Percentiles rank a stretch among this genome's conserved stretches.
These are phyloP conservation scores for Balakata baccata DNA, from an alignment of 345 rosid genomes.

Conservation along the genomic window DNA sequence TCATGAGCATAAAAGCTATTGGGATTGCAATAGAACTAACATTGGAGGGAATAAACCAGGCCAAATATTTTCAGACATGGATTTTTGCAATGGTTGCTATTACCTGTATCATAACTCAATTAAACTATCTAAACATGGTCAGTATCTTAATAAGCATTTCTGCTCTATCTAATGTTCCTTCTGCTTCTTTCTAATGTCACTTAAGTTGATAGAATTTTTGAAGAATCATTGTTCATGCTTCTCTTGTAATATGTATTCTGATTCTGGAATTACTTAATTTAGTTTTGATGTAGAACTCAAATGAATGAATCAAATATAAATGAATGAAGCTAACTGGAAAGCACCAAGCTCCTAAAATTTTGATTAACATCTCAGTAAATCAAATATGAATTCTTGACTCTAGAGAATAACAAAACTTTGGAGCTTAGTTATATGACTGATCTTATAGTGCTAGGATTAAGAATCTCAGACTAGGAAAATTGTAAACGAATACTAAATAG, in stretches of 20 bases:
- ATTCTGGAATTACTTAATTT: neutral
- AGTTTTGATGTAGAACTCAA: too few relatives aligned
- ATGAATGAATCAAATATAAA: neutral
- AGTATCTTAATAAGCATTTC: constrained; percentile 17
- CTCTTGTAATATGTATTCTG: neutral
- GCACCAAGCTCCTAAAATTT: neutral
- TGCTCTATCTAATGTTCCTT: neutral
- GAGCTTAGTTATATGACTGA: too few relatives aligned
- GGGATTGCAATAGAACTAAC: constrained; percentile 80
- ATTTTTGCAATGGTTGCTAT: constrained; percentile 66
- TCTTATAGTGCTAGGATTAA: too few relatives aligned
- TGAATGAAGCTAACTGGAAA: neutral
- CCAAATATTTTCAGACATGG: constrained; percentile 62
- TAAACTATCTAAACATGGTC: constrained; percentile 80
- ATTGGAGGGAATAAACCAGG: constrained; percentile 60
- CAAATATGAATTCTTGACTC: neutral
- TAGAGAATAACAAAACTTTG: too few relatives aligned
- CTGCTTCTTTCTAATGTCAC: neutral
- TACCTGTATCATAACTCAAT: constrained; percentile 65
- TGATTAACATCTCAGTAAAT: neutral
- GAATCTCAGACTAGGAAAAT: too few relatives aligned
- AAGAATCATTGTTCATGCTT: neutral
- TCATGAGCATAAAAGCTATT: constrained; percentile 78
- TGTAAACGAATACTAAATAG: too few relatives aligned
- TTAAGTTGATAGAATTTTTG: neutral